These are phyloP conservation scores for Penicillium odoratum DNA, from an alignment of 495 filamentous ascomycete species.

Conservation along the genomic window DNA sequence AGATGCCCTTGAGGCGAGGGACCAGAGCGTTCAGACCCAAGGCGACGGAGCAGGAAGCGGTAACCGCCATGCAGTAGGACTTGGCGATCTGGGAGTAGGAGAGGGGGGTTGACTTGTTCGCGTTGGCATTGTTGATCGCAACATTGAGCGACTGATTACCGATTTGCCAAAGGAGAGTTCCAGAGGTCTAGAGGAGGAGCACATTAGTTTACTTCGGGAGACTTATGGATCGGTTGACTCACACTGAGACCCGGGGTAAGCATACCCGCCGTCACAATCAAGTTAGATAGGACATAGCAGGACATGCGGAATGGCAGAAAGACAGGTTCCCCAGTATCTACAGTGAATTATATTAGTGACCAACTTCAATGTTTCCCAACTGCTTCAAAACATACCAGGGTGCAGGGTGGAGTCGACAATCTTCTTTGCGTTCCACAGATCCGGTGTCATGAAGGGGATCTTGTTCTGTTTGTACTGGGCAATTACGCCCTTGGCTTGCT, in stretches of 20 bases:
- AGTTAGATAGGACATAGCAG: slow-evolving; percentile 87
- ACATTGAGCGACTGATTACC: slow-evolving; percentile 98
- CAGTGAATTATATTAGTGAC: slow-evolving; percentile 9
- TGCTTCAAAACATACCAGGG: slow-evolving; percentile 60
- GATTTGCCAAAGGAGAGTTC: slow-evolving; percentile 92
- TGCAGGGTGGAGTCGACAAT: slow-evolving; percentile 94
- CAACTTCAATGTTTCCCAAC: neutral
- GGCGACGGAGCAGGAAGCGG: slow-evolving; percentile 89
- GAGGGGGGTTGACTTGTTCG: slow-evolving; percentile 92
- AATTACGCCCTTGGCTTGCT: slow-evolving; percentile 77
- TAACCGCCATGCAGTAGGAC: slow-evolving; percentile 90
- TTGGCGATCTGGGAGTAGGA: slow-evolving; percentile 75
- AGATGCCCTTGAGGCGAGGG: slow-evolving; percentile 74
- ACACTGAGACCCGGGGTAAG: slow-evolving; percentile 69
- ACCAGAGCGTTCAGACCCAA: slow-evolving; percentile 89
- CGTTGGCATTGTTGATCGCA: slow-evolving; percentile 93
- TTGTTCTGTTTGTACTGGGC: slow-evolving; percentile 79
- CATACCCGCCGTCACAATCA: slow-evolving; percentile 98
- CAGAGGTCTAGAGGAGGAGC: slow-evolving; percentile 59
- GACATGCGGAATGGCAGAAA: slow-evolving; percentile 97
- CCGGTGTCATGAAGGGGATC: slow-evolving; percentile 75
- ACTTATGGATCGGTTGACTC: slow-evolving; percentile 6
- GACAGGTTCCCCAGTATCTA: slow-evolving; percentile 89
- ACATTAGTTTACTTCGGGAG: neutral
- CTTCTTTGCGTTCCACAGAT: slow-evolving; percentile 95